phyloP scores from a whole-genome alignment of 2,329 filamentous ascomycete genomes.

The Didymosphaeria variabile region DNA sequence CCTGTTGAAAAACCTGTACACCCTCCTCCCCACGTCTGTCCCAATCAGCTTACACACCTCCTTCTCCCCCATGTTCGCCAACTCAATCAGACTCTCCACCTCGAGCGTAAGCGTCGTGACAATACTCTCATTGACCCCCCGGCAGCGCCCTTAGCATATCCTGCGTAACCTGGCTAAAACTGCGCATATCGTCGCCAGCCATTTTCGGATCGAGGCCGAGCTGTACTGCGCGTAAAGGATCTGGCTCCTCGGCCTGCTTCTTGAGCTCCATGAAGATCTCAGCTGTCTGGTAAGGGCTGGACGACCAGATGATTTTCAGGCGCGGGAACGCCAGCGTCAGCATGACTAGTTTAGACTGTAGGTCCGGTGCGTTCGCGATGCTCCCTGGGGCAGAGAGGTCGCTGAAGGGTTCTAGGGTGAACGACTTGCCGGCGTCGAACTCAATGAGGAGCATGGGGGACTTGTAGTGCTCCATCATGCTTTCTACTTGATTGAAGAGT shows the following conservation, averaged over 20 bases:
- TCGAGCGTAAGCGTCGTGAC: slow-evolving; percentile 76
- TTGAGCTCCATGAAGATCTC: slow-evolving; percentile 97
- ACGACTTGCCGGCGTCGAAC: slow-evolving; percentile 96
- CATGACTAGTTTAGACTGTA: slow-evolving; percentile 91
- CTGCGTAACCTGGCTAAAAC: slow-evolving; percentile 84
- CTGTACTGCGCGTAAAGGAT: slow-evolving; percentile 85
- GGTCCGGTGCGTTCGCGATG: slow-evolving; percentile 69
- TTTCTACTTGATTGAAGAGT: slow-evolving; percentile 89
- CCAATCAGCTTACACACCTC: slow-evolving; percentile 81
- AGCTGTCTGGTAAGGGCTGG: slow-evolving; percentile 91
- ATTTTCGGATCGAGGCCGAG: slow-evolving; percentile 75
- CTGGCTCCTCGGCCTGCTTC: slow-evolving; percentile 86
- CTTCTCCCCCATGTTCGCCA: slow-evolving; percentile 83
- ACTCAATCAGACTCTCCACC: slow-evolving; percentile 78
- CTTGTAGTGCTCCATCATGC: slow-evolving; percentile 94
- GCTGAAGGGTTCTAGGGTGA: slow-evolving; percentile 77
- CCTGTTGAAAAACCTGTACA: slow-evolving; percentile 81
- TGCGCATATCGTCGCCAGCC: slow-evolving; percentile 66
- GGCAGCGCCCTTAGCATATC: slow-evolving; percentile 90
- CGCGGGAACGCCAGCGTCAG: slow-evolving; percentile 91
- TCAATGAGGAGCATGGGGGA: slow-evolving; percentile 92
- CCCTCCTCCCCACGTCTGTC: slow-evolving; percentile 76
- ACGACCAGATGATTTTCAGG: slow-evolving; percentile 92
- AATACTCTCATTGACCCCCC: slow-evolving; percentile 76
- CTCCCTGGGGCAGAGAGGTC: slow-evolving; percentile 58